Percentiles rank a stretch among this genome's conserved stretches.
These are phyloP conservation scores for Thielaviopsis populi DNA, from an alignment of 2,329 filamentous ascomycete species.

Conservation along the genomic window DNA sequence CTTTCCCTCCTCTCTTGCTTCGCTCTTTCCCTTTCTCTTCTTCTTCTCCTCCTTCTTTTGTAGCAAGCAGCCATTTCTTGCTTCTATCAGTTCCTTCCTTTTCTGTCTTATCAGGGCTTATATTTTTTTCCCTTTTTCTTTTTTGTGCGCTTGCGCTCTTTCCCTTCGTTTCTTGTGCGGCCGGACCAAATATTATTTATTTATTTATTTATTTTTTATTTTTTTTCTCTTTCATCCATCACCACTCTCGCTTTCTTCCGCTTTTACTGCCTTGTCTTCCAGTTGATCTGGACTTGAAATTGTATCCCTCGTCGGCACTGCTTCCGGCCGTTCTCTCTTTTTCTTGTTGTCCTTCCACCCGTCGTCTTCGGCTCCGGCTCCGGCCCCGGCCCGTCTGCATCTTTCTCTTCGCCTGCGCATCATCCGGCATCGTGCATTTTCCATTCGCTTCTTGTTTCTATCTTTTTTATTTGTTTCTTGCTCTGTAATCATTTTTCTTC, in stretches of 20 bases:
- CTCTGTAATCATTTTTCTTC: neutral
- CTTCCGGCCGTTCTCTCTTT: neutral
- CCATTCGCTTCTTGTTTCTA: slow-evolving; percentile 13
- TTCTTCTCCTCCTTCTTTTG: slow-evolving; percentile 6
- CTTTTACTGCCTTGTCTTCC: too few species aligned
- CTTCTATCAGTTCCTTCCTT: slow-evolving; percentile 1
- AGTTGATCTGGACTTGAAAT: neutral
- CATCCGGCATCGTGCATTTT: neutral
- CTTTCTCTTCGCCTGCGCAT: neutral
- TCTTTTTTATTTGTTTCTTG: slow-evolving; percentile 12
- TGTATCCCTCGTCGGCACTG: too few species aligned
- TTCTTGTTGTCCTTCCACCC: neutral
- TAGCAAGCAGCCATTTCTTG: slow-evolving; percentile 3
- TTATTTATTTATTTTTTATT: too few species aligned
- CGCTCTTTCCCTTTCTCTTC: neutral
- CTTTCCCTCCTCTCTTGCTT: neutral
- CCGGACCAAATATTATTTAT: neutral
- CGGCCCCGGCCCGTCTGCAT: neutral
- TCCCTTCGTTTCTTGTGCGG: slow-evolving; percentile 1
- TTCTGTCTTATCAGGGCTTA: neutral
- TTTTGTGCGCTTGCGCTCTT: slow-evolving; percentile 6
- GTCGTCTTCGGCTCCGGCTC: neutral
- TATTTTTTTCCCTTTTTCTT: neutral
- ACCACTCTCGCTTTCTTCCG: too few species aligned
- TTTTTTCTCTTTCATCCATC: too few species aligned